Conservation (phyloP, 2,329 filamentous ascomycete genomes). For the Botrytis aclada region DNA sequence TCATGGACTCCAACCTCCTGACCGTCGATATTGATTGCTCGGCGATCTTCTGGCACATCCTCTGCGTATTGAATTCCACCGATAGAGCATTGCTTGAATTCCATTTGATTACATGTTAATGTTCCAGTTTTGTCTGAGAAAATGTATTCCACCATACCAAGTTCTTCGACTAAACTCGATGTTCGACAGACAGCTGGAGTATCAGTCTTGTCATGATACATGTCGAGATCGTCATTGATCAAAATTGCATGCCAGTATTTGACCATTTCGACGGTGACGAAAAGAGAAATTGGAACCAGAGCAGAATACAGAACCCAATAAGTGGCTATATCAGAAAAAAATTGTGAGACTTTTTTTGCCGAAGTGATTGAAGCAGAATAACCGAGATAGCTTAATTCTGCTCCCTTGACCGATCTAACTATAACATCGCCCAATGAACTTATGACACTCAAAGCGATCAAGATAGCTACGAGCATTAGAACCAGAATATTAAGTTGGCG, state of each 20-base stretch:
- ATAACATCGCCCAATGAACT: constrained; percentile 90
- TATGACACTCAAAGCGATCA: constrained; percentile 80
- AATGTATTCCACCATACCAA: constrained; percentile 97
- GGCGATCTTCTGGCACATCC: constrained; percentile 85
- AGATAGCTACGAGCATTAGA: constrained; percentile 79
- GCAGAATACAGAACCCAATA: constrained; percentile 99
- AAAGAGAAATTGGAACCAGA: constrained; percentile 93
- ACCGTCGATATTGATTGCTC: constrained; percentile 74
- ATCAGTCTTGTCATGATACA: constrained; percentile 94
- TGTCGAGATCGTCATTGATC: constrained; percentile 96
- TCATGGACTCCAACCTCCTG: constrained; percentile 69
- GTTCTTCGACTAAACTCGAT: constrained; percentile 91
- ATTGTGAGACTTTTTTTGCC: constrained; percentile 63
- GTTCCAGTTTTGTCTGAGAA: constrained; percentile 98
- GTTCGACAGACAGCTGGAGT: constrained; percentile 95
- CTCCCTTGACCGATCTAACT: constrained; percentile 61
- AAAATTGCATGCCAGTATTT: constrained; percentile 98
- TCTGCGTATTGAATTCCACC: constrained; percentile 91
- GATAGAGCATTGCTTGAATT: constrained; percentile 94
- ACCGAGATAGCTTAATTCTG: constrained; percentile 69
- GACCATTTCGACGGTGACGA: constrained; percentile 95
- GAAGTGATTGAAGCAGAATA: constrained; percentile 59
- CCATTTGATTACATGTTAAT: constrained; percentile 98
- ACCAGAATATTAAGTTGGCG: constrained; percentile 91
- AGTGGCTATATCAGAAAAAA: constrained; percentile 92